phyloP scores from a whole-genome alignment of 2,329 filamentous ascomycete genomes.

The Akanthomyces uredinophilus region DNA sequence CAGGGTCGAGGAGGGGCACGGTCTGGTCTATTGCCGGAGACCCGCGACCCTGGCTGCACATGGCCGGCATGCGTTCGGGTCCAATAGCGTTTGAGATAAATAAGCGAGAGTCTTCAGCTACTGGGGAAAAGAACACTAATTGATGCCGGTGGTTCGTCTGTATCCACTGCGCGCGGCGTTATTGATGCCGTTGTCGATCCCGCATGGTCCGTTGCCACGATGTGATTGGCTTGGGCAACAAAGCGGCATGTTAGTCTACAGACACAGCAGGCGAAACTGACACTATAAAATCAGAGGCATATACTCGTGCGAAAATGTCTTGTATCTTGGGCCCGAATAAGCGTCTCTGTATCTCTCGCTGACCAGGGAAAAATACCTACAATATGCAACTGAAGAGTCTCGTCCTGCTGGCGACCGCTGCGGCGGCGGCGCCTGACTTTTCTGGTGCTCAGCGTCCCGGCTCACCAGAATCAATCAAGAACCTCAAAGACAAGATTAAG shows the following conservation, averaged over 20 bases:
- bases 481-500: slow-evolving; percentile 37
- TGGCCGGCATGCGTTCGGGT: not conserved
- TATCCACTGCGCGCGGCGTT: slow-evolving; percentile 2
- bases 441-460: not conserved
- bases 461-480: slow-evolving; percentile 19
- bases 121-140: not conserved
- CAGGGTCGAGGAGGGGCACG: not conserved
- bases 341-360: no score
- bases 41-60: not conserved
- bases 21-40: not conserved
- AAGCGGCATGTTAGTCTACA: not conserved
- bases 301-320: not conserved
- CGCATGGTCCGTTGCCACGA: not conserved
- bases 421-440: not conserved
- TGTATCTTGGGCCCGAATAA: no score
- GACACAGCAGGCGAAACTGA: not conserved
- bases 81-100: not conserved
- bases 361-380: not conserved
- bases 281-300: not conserved
- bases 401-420: not conserved
- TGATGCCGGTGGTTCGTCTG: not conserved
- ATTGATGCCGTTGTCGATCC: not conserved
- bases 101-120: not conserved
- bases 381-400: slow-evolving; percentile 7
- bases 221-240: slow-evolving; percentile 1